These are phyloP conservation scores for Phytophthora idaei DNA, from an alignment of 352 stramenopile species.

Conservation along the genomic window DNA sequence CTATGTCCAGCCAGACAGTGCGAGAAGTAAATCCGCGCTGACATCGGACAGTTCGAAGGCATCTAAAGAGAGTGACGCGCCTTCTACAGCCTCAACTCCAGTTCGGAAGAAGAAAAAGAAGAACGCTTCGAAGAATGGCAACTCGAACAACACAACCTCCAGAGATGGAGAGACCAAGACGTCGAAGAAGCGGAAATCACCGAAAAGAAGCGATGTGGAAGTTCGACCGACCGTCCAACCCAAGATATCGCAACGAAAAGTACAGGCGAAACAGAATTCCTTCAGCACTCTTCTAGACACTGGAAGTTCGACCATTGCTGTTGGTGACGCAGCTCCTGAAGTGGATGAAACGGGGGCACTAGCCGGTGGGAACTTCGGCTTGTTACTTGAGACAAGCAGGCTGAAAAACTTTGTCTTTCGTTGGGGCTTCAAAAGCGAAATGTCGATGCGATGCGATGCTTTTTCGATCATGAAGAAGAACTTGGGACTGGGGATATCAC, in stretches of 20 bases:
- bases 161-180: conserved; percentile 10
- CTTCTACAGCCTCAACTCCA: neutral
- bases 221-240: neutral
- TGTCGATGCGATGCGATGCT: conserved; percentile 35
- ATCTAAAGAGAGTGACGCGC: neutral
- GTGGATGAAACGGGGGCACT: conserved; percentile 22
- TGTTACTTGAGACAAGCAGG: conserved; percentile 55
- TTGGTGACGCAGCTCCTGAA: neutral
- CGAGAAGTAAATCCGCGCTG: conserved; percentile 2
- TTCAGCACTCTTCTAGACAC: conserved; percentile 5
- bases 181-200: conserved; percentile 10
- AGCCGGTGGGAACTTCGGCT: conserved; percentile 49
- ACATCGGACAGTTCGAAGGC: neutral
- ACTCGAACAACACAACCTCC: neutral
- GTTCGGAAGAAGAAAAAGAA: conserved; percentile 21
- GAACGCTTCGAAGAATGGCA: conserved; percentile 22
- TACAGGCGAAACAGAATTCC: conserved; percentile 20
- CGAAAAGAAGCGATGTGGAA: conserved; percentile 3
- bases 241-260: conserved; percentile 9
- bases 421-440: conserved; percentile 52
- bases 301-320: conserved; percentile 16
- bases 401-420: conserved; percentile 58
- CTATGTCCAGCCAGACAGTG: conserved; percentile 12
- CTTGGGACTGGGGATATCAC: conserved; percentile 59
- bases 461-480: conserved; percentile 57